Base-by-base conservation (phyloP, 1,139 yeast genomes). In the Saccharomyces hybrid region DNA sequence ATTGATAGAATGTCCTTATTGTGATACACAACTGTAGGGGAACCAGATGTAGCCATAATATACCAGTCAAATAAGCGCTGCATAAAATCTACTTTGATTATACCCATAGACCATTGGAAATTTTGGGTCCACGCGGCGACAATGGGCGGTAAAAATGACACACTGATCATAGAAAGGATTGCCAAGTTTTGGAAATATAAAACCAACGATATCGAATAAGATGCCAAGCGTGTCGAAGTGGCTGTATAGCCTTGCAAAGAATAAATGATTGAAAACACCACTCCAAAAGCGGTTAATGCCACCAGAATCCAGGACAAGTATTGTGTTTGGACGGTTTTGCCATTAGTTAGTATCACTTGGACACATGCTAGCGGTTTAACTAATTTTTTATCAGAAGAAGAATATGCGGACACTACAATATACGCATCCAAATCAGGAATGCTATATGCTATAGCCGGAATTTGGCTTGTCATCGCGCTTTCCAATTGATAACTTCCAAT, bases 91-190 rank as follows among this genome's bases (percentile, higher is more conserved):
- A 83, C 82, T 56, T 80, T 78, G 63, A 95, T 88, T 59, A 93
- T 83, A 53, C 99, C 99, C 78, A 93, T 79, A 4, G 97, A 84
- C 99, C 99, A 93, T 74, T 84, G 84, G 76, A 93, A 93, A 74
- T 93, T 93, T 71, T 93, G 97, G 38, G 96, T 85, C 99, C 99
- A 93, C 2, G 98, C 95, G 1, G 97, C 93, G 5, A 98, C 98
- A 61, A 93, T 89, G 4, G 99, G 99, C 5, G 99, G 99, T 29
- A 89, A 87, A 59, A 83, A 78, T 21, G 90, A 81, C 42, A 93
- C 98, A 51, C 96, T 97, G 93, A 91, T 86, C 97, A 93, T 90
- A 27, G 96, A 82, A 21, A 95, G 86, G 60, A 93, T 86, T 29
- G 98, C 97, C 64, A 93, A 79, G 55, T 89, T 83, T 75, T 93